A percentile compares a stretch with the other conserved stretches of the same genome.
Conservation (phyloP, 352 stramenopile species). For the Halophytophthora batemanensis region DNA sequence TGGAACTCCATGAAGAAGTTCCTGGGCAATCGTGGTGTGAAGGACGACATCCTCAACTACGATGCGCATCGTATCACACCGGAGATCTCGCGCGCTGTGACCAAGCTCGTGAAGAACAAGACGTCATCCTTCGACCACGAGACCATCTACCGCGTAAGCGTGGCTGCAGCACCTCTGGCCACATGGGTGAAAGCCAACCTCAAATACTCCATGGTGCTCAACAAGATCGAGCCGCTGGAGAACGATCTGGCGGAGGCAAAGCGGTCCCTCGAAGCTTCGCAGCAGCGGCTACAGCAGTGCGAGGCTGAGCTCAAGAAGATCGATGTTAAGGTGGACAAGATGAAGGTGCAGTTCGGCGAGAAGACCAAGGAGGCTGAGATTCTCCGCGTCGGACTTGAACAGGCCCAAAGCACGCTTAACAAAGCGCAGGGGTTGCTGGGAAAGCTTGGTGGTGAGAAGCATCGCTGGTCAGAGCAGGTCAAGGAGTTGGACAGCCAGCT, state of each 20-base stretch:
- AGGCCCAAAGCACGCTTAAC: constrained; percentile 87
- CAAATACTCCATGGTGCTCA: constrained; percentile 94
- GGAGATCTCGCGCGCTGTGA: constrained; percentile 90
- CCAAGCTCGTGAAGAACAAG: constrained; percentile 93
- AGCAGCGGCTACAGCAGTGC: constrained; percentile 86
- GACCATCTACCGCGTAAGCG: constrained; percentile 92
- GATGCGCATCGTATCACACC: constrained; percentile 90
- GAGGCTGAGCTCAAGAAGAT: constrained; percentile 91
- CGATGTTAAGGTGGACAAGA: constrained; percentile 80
- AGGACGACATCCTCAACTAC: constrained; percentile 97
- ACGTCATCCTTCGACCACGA: constrained; percentile 91
- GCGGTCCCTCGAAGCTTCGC: constrained; percentile 77
- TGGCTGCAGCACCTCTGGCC: constrained; percentile 92
- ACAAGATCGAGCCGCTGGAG: constrained; percentile 94
- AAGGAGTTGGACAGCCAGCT: constrained; percentile 79
- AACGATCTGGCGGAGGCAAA: constrained; percentile 89
- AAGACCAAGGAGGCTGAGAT: constrained; percentile 93
- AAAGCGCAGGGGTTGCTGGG: constrained; percentile 90
- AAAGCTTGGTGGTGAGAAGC: constrained; percentile 91
- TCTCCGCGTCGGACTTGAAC: constrained; percentile 82
- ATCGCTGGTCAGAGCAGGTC: constrained; percentile 90
- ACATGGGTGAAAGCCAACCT: constrained; percentile 96
- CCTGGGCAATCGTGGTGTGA: constrained; percentile 92
- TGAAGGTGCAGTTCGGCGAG: constrained; percentile 92
- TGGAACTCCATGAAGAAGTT: constrained; percentile 98